Base-by-base conservation (phyloP, 2,329 filamentous ascomycete genomes). In the Hypoxylon sp. region DNA sequence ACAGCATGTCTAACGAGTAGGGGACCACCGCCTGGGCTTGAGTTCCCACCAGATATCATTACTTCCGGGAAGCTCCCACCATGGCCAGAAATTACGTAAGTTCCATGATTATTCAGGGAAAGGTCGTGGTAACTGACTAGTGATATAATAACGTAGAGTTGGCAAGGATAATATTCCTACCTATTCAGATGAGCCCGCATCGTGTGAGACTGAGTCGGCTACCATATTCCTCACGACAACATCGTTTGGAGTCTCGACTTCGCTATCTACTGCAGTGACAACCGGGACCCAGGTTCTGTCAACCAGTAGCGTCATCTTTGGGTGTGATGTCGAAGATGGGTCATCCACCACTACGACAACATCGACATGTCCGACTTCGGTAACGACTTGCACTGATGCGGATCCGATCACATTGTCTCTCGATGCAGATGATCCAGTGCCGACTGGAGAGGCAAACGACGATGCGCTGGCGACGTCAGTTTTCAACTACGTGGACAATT, bases 11-110 rank as follows among this genome's bases (percentile, higher is more conserved):
- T 22, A 37, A 51, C 37, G 13, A 19, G 22, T 17, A 51, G 48
- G 7, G 48, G 48, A n/a, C 48, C 54, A 22, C 54, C 54, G 34
- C 54, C 54, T 7, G 54, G 54, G 22, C 17, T 56, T 17, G 20
- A 49, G 34, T 56, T 32, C 11, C 54, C 54, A 34, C 54, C 54
- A 10, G 24, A 24, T 8, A 19, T 56, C n/a, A 49, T 37, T 15
- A 32, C 34, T 5, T n/a, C 28, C 8, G 54, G 54, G 10, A 49
- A 17, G 6, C 54, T 56, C 15, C 43, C 54, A 15, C 43, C 43
- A 15, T 56, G 54, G 54, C 54, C 54, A 28, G 22, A 48, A 30
- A 48, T 56, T 43, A 56, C 54, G 54, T 56, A 48, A 39, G 54
- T 49, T 37, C 6, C 17, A 26, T 17, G 24, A 10, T 22, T 20